These are phyloP conservation scores for Polygonum maritimum DNA, from an alignment of 148 eudicot species.

Conservation along the genomic window DNA sequence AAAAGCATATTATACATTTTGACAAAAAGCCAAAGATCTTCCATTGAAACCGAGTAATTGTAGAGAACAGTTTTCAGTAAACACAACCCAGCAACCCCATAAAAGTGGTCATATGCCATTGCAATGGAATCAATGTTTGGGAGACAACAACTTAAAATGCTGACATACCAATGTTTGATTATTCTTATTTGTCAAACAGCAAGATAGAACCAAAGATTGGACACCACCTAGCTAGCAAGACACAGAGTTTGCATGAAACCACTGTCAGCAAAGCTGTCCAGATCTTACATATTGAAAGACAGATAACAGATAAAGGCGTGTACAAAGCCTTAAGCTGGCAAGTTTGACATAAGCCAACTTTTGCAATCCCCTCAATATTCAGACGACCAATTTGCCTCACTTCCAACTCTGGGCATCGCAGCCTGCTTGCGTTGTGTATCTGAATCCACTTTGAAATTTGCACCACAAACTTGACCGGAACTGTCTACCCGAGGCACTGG, in stretches of 20 bases:
- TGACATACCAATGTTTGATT: conserved; percentile 5
- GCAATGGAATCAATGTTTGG: background rate
- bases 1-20: background rate
- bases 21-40: background rate
- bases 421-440: conserved; percentile 39
- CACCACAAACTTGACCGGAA: conserved; percentile 82
- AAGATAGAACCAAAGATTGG: conserved; percentile 2
- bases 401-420: conserved; percentile 81
- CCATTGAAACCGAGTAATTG: background rate
- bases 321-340: background rate
- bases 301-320: background rate
- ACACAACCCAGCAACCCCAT: background rate
- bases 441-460: conserved; percentile 68
- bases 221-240: background rate
- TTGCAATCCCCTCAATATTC: conserved; percentile 27
- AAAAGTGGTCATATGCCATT: background rate
- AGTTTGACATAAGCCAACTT: background rate
- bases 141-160: background rate
- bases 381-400: conserved; percentile 86
- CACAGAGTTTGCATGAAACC: background rate
- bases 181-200: background rate
- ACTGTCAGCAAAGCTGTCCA: background rate
- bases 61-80: background rate
- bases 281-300: background rate
- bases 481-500: conserved; percentile 89